A percentile compares a stretch with the other conserved stretches of the same genome.
phyloP scores from a whole-genome alignment of 805 yeast species.

The Blastobotrys chiropterorum region DNA sequence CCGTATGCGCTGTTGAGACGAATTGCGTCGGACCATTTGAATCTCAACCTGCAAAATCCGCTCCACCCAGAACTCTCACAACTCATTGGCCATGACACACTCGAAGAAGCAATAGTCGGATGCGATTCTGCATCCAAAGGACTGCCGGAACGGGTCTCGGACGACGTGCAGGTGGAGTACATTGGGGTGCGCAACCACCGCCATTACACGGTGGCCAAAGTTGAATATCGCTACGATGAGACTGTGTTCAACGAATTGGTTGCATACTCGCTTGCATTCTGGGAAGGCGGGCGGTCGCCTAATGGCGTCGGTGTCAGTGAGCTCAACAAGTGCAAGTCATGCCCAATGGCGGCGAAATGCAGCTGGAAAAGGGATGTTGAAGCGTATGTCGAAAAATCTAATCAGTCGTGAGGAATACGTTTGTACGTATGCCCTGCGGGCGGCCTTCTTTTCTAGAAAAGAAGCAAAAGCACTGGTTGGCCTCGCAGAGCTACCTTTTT shows the following conservation, averaged over 20 bases:
- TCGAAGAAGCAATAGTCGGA: neutral
- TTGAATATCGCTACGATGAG: slow-evolving; percentile 14
- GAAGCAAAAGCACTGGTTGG: too few relatives aligned
- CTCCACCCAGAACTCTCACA: neutral
- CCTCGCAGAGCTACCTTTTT: too few relatives aligned
- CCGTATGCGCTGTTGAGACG: slow-evolving; percentile 8
- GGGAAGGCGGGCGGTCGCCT: slow-evolving; percentile 22
- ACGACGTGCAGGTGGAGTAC: slow-evolving; percentile 14
- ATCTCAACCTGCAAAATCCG: slow-evolving; percentile 8
- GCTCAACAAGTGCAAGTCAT: slow-evolving; percentile 16
- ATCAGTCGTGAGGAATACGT: too few relatives aligned
- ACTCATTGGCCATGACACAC: neutral
- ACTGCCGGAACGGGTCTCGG: slow-evolving; percentile 4
- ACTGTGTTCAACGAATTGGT: slow-evolving; percentile 9
- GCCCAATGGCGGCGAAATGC: slow-evolving; percentile 14
- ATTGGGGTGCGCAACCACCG: slow-evolving; percentile 2
- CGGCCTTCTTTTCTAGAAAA: too few relatives aligned
- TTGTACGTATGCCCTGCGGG: too few relatives aligned
- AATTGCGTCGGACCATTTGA: slow-evolving; percentile 6
- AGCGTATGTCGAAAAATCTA: neutral
- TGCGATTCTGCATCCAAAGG: neutral
- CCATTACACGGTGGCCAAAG: slow-evolving; percentile 7
- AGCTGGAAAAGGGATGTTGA: slow-evolving; percentile 11
- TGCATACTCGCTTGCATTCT: slow-evolving; percentile 19
- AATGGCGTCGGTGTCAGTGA: slow-evolving; percentile 19